phyloP scores from a whole-genome alignment of 495 filamentous ascomycete genomes.

The Penicillium arizonense region DNA sequence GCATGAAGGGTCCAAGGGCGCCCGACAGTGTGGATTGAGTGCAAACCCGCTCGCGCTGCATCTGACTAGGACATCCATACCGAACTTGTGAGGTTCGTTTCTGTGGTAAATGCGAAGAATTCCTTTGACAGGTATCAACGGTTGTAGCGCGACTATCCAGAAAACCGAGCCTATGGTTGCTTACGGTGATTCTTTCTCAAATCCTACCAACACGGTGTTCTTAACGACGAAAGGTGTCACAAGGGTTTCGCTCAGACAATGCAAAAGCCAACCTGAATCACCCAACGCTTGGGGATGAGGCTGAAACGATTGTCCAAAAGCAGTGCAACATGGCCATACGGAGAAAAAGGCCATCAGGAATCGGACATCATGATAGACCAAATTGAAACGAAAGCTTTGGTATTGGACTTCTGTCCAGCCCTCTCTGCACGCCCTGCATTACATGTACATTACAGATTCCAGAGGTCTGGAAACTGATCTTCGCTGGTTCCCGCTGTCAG shows the following conservation, averaged over 20 bases:
- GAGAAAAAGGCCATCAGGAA: not conserved
- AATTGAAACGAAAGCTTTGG: not conserved
- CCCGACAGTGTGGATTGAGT: conserved; percentile 27
- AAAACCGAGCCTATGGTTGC: conserved; percentile 2
- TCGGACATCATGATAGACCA: not conserved
- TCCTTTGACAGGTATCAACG: conserved; percentile 6
- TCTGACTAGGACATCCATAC: conserved; percentile 2
- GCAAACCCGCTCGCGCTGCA: conserved; percentile 13
- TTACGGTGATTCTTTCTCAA: not conserved
- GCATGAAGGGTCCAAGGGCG: conserved; percentile 22
- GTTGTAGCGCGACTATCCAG: conserved; percentile 14
- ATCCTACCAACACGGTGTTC: not conserved
- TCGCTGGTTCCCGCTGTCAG: conserved; percentile 23
- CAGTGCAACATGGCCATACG: not conserved
- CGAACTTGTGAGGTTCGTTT: not conserved
- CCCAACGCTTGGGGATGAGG: not conserved
- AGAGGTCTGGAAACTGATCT: conserved; percentile 17
- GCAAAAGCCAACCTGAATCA: not conserved
- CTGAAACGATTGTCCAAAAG: not conserved
- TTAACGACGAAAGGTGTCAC: conserved; percentile 4
- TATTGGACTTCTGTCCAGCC: conserved; percentile 9
- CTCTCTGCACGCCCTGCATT: conserved; percentile 19
- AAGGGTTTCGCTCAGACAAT: not conserved
- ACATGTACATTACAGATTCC: conserved; percentile 6
- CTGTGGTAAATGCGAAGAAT: conserved; percentile 2